Evolutionary conservation across 805 yeast species (phyloP).

Genomic region (Myxozyma melibiosi): DNA sequence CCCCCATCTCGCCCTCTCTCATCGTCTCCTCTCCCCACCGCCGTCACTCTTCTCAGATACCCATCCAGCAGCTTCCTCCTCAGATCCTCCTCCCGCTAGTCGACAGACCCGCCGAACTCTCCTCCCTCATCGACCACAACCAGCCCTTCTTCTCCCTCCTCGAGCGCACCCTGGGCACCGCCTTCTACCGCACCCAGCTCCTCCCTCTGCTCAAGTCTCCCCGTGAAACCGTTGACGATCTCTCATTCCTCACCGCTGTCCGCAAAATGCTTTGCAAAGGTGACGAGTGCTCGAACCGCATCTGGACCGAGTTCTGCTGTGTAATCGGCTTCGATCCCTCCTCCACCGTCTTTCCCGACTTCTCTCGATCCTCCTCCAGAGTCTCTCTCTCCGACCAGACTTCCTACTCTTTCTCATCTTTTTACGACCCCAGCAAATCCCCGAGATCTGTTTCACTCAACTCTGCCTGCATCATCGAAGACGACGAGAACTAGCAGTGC

Average conservation of each 20-base stretch:
- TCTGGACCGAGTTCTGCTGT: slow-evolving; percentile 29
- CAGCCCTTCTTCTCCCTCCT: slow-evolving; percentile 20
- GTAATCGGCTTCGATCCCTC: slow-evolving; percentile 24
- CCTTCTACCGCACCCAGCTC: slow-evolving; percentile 16
- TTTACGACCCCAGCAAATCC: neutral
- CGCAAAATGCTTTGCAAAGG: slow-evolving; percentile 11
- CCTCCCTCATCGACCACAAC: slow-evolving; percentile 19
- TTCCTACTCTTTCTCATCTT: neutral
- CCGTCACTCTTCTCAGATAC: slow-evolving; percentile 14
- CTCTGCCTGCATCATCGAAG: neutral
- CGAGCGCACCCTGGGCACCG: slow-evolving; percentile 21
- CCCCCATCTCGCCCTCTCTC: too few species aligned
- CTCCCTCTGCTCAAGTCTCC: slow-evolving; percentile 17
- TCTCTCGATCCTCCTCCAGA: neutral
- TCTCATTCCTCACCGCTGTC: slow-evolving; percentile 13
- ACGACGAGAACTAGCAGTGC: slow-evolving; percentile 1
- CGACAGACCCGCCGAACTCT: slow-evolving; percentile 28
- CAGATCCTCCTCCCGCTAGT: slow-evolving; percentile 30
- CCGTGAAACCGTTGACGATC: slow-evolving; percentile 19
- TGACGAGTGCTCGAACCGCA: slow-evolving; percentile 9
- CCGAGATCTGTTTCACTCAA: neutral
- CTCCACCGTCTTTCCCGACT: neutral
- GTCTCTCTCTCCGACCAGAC: neutral
- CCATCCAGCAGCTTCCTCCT: slow-evolving; percentile 23
- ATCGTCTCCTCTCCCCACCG: slow-evolving; percentile 1